A percentile compares a stretch with the other conserved stretches of the same genome.
Evolutionary conservation across 2,329 filamentous ascomycete genomes (phyloP).

Genomic region (Mollisia scopiformis): DNA sequence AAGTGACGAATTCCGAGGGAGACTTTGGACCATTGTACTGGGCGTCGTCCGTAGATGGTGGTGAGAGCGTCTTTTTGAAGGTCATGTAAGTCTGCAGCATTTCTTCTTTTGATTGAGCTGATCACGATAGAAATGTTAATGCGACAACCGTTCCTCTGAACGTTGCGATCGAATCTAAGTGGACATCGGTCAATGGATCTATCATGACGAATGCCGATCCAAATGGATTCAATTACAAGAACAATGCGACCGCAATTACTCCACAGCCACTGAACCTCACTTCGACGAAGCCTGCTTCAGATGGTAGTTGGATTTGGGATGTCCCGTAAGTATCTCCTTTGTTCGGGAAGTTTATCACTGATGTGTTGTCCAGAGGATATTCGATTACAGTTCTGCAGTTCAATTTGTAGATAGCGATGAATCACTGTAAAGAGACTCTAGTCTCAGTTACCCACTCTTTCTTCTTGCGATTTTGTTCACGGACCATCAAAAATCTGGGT

Average conservation of each 20-base stretch:
- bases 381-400: constrained; percentile 28
- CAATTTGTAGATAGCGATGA: constrained; percentile 10
- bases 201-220: constrained; percentile 23
- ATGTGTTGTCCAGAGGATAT: constrained; percentile 14
- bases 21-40: constrained; percentile 37
- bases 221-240: constrained; percentile 27
- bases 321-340: constrained; percentile 22
- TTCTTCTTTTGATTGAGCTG: not conserved
- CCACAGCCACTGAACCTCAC: constrained; percentile 23
- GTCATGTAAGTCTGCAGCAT: constrained; percentile 21
- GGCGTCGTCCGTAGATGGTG: constrained; percentile 31
- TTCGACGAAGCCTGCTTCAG: not conserved
- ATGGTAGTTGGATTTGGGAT: constrained; percentile 24
- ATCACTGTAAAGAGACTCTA: too few relatives aligned
- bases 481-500: too few relatives aligned
- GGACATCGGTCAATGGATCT: constrained; percentile 25
- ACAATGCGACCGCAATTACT: constrained; percentile 23
- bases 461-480: too few relatives aligned
- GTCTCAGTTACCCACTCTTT: too few relatives aligned
- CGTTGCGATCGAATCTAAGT: constrained; percentile 18
- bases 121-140: constrained; percentile 20
- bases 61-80: constrained; percentile 23
- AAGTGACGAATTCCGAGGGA: constrained; percentile 22
- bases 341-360: not conserved
- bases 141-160: constrained; percentile 14